Percentiles rank a stretch among this genome's conserved stretches.
Evolutionary conservation across 768 basidiomycete genomes (phyloP).

Genomic region (Kwoniella europaea): DNA sequence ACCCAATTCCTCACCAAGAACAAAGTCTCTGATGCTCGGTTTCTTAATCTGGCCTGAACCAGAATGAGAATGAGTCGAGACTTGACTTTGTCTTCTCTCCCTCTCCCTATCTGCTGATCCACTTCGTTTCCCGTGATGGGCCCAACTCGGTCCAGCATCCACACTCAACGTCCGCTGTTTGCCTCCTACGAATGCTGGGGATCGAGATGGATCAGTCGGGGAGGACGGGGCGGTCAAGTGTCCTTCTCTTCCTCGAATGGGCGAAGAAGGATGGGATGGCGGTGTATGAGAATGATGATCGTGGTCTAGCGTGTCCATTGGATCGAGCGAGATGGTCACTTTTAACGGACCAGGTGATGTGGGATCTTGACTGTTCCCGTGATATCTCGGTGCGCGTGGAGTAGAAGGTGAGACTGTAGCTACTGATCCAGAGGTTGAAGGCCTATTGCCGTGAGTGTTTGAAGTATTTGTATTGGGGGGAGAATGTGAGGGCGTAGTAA

Average conservation of each 20-base stretch:
- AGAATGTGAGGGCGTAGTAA: conserved; percentile 17
- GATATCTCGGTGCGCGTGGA: conserved; percentile 19
- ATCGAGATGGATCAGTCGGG: conserved; percentile 12
- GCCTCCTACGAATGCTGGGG: background rate
- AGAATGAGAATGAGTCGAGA: conserved; percentile 23
- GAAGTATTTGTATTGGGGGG: conserved; percentile 1
- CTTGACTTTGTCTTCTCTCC: conserved; percentile 44
- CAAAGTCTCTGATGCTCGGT: conserved; percentile 53
- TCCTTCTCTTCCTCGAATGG: conserved; percentile 18
- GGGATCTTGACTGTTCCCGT: conserved; percentile 12
- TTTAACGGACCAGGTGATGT: conserved; percentile 19
- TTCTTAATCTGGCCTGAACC: conserved; percentile 28
- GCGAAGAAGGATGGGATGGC: conserved; percentile 3
- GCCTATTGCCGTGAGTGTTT: background rate
- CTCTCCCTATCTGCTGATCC: conserved; percentile 26
- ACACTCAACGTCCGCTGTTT: conserved; percentile 32
- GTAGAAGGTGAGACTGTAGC: conserved; percentile 23
- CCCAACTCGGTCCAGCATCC: conserved; percentile 13
- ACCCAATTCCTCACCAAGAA: conserved; percentile 57
- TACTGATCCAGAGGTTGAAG: conserved; percentile 8
- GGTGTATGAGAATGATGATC: conserved; percentile 11
- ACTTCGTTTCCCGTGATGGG: conserved; percentile 19
- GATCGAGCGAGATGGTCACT: conserved; percentile 29
- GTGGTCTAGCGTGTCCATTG: conserved; percentile 14
- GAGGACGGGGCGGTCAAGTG: conserved; percentile 18